phyloP scores from a whole-genome alignment of 805 yeast species.

The Candida nonsorbophila region DNA sequence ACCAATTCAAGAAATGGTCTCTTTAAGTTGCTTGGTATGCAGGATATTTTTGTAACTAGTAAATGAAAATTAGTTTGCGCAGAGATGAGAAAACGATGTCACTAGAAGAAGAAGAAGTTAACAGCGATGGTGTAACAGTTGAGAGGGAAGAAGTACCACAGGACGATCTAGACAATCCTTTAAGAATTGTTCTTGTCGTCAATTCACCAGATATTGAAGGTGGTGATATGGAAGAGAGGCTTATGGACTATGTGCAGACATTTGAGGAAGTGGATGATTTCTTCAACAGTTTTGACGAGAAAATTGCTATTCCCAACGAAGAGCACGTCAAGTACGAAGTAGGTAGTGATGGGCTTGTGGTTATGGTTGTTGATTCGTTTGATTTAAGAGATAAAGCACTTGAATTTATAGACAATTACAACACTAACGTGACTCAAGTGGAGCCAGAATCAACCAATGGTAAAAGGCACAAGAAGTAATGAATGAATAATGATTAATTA shows the following conservation, averaged over 20 bases:
- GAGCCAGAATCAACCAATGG: conserved; percentile 4
- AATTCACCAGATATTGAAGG: conserved; percentile 25
- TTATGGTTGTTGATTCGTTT: conserved; percentile 44
- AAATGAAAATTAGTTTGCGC: too few species aligned
- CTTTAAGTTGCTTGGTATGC: too few species aligned
- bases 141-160: conserved; percentile 5
- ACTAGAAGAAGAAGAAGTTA: too few species aligned
- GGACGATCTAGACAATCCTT: conserved; percentile 41
- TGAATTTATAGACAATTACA: conserved; percentile 38
- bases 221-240: conserved; percentile 45
- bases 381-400: conserved; percentile 33
- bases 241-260: conserved; percentile 40
- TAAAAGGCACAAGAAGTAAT: conserved; percentile 1
- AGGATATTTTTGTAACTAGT: too few species aligned
- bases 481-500: conserved; percentile 2
- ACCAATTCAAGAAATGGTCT: conserved; percentile 89
- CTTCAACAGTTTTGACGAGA: conserved; percentile 48
- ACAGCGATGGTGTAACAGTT: too few species aligned
- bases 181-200: conserved; percentile 39
- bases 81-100: too few species aligned
- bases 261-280: conserved; percentile 45
- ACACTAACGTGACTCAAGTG: conserved; percentile 4
- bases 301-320: conserved; percentile 50
- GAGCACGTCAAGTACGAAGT: conserved; percentile 53
- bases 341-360: conserved; percentile 56